phyloP scores from a whole-genome alignment of 1,284 basidiomycete genomes.

The Papiliotrema terrestris region DNA sequence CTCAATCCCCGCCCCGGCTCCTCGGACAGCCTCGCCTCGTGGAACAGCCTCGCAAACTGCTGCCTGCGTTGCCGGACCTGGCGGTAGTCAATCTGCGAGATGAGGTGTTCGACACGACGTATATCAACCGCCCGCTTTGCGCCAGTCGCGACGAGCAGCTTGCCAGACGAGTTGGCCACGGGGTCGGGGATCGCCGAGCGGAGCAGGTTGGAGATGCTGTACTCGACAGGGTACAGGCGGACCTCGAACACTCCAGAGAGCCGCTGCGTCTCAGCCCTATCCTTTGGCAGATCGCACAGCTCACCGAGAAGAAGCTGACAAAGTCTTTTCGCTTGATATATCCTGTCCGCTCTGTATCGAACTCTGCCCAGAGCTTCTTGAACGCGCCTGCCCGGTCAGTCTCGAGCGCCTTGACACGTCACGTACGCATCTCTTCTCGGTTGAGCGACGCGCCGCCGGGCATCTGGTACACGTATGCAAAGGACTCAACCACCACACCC shows the following conservation, averaged over 20 bases:
- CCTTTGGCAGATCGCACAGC: constrained; percentile 33
- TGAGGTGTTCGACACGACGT: constrained; percentile 57
- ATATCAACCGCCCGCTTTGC: constrained; percentile 61
- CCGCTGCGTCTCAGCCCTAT: constrained; percentile 12
- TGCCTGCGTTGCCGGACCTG: constrained; percentile 64
- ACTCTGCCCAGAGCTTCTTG: constrained; percentile 90
- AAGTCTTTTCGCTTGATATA: constrained; percentile 70
- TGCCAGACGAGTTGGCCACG: constrained; percentile 21
- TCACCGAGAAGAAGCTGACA: constrained; percentile 74
- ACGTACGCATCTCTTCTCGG: constrained; percentile 75
- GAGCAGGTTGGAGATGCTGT: constrained; percentile 61
- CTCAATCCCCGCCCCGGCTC: constrained; percentile 75
- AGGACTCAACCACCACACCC: constrained; percentile 94
- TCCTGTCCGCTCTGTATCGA: constrained; percentile 73
- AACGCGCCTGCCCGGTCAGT: constrained; percentile 56
- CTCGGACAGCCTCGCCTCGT: constrained; percentile 75
- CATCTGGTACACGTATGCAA: constrained; percentile 92
- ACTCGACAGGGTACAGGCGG: constrained; percentile 70
- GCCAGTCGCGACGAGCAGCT: constrained; percentile 25
- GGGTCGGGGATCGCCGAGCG: constrained; percentile 25
- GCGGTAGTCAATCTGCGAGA: constrained; percentile 63
- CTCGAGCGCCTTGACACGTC: neutral
- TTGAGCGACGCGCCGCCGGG: constrained; percentile 74
- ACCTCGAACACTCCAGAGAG: constrained; percentile 67
- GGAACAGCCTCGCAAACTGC: constrained; percentile 70